Percentiles rank a stretch among this genome's conserved stretches.
Conservation (phyloP, 495 filamentous ascomycete genomes). For the Aspergillus bertholletiae region DNA sequence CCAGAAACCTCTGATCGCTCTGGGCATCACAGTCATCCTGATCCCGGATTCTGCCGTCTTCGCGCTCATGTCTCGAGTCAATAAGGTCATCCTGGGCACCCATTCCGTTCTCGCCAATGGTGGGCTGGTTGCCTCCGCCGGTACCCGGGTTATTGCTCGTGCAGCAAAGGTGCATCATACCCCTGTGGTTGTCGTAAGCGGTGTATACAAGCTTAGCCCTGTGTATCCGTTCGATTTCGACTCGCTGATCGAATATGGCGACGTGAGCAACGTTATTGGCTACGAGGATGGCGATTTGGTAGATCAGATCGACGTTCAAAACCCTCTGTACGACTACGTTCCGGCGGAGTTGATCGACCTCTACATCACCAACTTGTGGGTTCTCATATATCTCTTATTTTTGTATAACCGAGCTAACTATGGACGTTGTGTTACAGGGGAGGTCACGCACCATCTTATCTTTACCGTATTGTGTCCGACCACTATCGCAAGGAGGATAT, state of each 20-base stretch:
- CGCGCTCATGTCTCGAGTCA: constrained; percentile 88
- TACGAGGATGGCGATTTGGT: constrained; percentile 74
- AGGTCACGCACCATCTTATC: constrained; percentile 74
- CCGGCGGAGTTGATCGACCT: constrained; percentile 77
- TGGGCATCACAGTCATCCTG: constrained; percentile 75
- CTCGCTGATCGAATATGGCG: constrained; percentile 75
- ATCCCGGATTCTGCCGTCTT: constrained; percentile 82
- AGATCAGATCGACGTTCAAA: constrained; percentile 72
- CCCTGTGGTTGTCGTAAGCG: constrained; percentile 78
- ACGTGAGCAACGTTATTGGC: constrained; percentile 65
- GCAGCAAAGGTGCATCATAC: constrained; percentile 77
- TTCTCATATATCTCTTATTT: constrained; percentile 13
- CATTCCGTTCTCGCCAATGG: constrained; percentile 85
- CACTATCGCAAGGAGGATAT: constrained; percentile 84
- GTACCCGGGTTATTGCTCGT: constrained; percentile 71
- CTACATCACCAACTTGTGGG: constrained; percentile 91
- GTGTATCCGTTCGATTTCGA: constrained; percentile 79
- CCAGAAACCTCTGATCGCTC: constrained; percentile 68
- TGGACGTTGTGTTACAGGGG: constrained; percentile 48
- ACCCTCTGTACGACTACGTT: constrained; percentile 80
- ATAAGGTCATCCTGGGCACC: constrained; percentile 87
- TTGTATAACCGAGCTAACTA: constrained; percentile 15
- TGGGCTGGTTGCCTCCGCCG: constrained; percentile 74
- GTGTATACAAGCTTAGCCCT: constrained; percentile 87
- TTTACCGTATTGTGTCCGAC: constrained; percentile 77